Evolutionary conservation across 495 filamentous ascomycete species (phyloP).

Genomic region (Hyaloscypha finlandica): DNA sequence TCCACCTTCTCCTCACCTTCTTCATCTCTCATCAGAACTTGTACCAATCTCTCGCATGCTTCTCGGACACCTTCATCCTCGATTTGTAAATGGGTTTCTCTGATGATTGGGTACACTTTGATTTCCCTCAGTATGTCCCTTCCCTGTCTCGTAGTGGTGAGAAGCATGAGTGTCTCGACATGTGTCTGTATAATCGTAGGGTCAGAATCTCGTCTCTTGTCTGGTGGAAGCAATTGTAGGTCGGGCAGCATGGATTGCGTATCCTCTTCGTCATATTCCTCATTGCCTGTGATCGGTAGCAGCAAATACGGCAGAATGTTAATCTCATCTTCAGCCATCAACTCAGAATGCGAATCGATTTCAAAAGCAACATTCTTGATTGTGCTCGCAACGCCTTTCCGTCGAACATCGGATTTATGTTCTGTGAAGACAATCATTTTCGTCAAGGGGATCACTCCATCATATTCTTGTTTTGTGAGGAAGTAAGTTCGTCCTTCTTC

Average conservation of each 20-base stretch:
- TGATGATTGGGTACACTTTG: conserved; percentile 86
- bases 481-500: conserved; percentile 76
- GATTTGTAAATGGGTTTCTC: conserved; percentile 80
- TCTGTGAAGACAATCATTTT: conserved; percentile 94
- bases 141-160: conserved; percentile 78
- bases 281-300: conserved; percentile 61
- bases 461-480: conserved; percentile 69
- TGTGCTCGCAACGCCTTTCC: conserved; percentile 87
- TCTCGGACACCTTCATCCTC: conserved; percentile 82
- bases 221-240: conserved; percentile 81
- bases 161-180: conserved; percentile 79
- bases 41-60: conserved; percentile 85
- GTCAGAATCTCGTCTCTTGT: conserved; percentile 82
- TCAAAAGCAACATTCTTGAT: conserved; percentile 87
- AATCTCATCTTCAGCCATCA: conserved; percentile 68
- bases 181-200: conserved; percentile 76
- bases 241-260: conserved; percentile 79
- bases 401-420: conserved; percentile 73
- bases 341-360: conserved; percentile 64
- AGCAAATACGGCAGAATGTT: conserved; percentile 87
- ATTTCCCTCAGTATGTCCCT: conserved; percentile 69
- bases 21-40: conserved; percentile 91
- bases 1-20: conserved; percentile 31
- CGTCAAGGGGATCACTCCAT: conserved; percentile 75
- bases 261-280: conserved; percentile 72